These are phyloP conservation scores for Asterophora parasitica DNA, from an alignment of 768 basidiomycete species.

Conservation along the genomic window DNA sequence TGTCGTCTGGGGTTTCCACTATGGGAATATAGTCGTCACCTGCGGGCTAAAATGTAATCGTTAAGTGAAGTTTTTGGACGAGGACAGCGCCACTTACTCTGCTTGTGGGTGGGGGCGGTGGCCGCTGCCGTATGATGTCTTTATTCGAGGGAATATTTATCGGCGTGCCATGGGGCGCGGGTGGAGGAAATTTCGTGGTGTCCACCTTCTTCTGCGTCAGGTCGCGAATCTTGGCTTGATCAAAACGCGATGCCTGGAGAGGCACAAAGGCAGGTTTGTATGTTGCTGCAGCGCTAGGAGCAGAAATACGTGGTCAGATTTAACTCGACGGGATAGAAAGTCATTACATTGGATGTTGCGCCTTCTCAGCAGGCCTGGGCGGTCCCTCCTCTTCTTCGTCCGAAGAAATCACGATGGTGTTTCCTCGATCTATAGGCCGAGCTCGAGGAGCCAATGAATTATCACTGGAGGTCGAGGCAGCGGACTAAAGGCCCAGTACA, in stretches of 20 bases:
- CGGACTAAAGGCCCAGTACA: conserved; percentile 17
- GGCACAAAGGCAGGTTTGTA: conserved; percentile 2
- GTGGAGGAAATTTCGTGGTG: conserved; percentile 10
- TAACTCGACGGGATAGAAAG: background rate
- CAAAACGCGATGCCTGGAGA: conserved; percentile 5
- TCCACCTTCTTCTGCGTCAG: conserved; percentile 8
- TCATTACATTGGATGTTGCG: conserved; percentile 12
- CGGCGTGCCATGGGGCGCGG: conserved; percentile 17
- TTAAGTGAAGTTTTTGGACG: background rate
- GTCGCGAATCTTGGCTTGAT: conserved; percentile 7
- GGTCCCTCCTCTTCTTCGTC: conserved; percentile 29
- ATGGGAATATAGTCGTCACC: conserved; percentile 30
- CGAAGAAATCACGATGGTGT: conserved; percentile 30
- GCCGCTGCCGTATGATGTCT: conserved; percentile 15
- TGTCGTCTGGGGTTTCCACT: conserved; percentile 23
- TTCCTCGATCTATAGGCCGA: conserved; percentile 11
- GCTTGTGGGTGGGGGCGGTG: conserved; percentile 1
- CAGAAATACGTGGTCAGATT: background rate
- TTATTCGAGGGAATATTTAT: conserved; percentile 34
- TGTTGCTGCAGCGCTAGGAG: background rate
- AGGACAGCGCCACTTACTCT: background rate
- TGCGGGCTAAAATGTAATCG: conserved; percentile 6
- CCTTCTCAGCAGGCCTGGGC: conserved; percentile 5
- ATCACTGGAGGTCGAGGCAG: conserved; percentile 24
- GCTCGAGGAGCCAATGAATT: conserved; percentile 10